Conservation (phyloP, 164 flowering plant species). For the Saururus chinensis region DNA sequence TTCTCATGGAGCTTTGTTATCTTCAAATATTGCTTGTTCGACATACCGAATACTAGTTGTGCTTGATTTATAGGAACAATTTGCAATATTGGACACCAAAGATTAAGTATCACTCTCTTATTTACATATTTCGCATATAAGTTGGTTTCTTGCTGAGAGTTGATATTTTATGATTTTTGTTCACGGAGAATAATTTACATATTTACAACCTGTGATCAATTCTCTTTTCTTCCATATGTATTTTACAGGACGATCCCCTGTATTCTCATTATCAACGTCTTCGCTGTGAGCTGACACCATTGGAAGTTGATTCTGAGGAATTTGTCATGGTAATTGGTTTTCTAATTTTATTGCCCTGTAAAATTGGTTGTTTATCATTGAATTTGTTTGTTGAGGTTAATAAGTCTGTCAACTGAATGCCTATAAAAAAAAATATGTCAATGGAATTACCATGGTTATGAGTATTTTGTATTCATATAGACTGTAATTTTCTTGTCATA, state of each 20-base stretch:
- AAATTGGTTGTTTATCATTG: background rate
- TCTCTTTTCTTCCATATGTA: background rate
- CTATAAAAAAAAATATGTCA: no score
- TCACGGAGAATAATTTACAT: background rate
- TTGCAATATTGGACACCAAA: no score
- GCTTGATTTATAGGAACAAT: no score
- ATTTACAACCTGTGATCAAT: background rate
- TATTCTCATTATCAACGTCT: constrained; percentile 60
- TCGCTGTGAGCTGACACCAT: constrained; percentile 50
- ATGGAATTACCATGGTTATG: no score
- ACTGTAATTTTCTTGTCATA: no score
- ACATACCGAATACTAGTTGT: no score
- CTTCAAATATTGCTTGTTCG: no score
- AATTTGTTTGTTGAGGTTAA: background rate
- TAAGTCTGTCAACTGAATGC: no score
- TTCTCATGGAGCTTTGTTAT: no score
- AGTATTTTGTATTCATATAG: no score
- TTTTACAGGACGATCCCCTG: constrained; percentile 67
- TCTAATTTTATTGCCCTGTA: background rate
- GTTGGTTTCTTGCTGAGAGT: background rate
- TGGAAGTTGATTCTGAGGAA: constrained; percentile 55
- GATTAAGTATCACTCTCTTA: no score
- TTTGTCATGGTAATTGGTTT: constrained; percentile 41
- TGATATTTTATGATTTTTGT: no score
- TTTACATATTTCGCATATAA: background rate